Conservation (phyloP, 1,284 basidiomycete species). For the Papiliotrema flavescens region DNA sequence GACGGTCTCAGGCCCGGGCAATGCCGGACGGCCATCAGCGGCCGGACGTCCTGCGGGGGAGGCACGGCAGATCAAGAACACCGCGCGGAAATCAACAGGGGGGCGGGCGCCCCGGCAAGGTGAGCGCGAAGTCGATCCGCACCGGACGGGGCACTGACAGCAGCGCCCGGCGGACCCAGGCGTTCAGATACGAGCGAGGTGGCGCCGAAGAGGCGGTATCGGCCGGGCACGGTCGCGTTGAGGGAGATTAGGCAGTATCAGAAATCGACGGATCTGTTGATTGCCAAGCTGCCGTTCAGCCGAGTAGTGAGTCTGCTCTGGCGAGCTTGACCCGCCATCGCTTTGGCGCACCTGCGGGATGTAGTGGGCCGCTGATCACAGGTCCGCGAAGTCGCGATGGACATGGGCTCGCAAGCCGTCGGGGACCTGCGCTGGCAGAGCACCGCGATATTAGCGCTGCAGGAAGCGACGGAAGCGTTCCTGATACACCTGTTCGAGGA, state of each 20-base stretch:
- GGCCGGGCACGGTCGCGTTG: constrained; percentile 83
- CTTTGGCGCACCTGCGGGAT: constrained; percentile 6
- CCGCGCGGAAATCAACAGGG: constrained; percentile 40
- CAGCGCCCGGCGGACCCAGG: neutral
- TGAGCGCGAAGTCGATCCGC: too few relatives aligned
- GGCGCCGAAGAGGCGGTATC: constrained; percentile 54
- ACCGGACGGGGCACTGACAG: too few relatives aligned
- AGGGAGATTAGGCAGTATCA: constrained; percentile 91
- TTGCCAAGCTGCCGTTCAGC: constrained; percentile 85
- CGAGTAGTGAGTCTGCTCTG: constrained; percentile 65
- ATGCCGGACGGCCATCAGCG: neutral
- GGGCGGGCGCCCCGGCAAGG: constrained; percentile 29
- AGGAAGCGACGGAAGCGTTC: constrained; percentile 92
- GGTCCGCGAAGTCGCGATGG: constrained; percentile 87
- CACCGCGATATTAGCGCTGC: constrained; percentile 81
- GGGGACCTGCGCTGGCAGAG: constrained; percentile 81
- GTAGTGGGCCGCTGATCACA: constrained; percentile 45
- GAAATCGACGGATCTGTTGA: constrained; percentile 81
- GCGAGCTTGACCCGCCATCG: neutral
- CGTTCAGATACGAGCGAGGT: constrained; percentile 4
- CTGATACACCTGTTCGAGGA: constrained; percentile 94
- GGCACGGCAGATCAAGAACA: constrained; percentile 22
- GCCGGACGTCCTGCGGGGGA: neutral
- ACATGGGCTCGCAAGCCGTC: constrained; percentile 74
- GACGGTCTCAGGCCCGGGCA: neutral